These are phyloP conservation scores for Vaccinium vitisidaea DNA, from an alignment of 148 eudicot genomes.

Conservation along the genomic window DNA sequence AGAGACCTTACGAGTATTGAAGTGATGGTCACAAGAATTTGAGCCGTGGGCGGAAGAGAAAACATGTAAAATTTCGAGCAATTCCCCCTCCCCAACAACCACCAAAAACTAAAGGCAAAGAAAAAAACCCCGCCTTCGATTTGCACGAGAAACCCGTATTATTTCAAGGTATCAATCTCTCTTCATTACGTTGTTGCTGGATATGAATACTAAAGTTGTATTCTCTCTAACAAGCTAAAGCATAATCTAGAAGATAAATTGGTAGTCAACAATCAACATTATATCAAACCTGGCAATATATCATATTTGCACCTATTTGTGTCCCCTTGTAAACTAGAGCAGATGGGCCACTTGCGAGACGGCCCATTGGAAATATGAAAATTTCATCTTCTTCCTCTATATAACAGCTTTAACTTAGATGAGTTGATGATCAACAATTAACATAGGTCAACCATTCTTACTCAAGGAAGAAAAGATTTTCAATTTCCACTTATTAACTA, in stretches of 20 bases:
- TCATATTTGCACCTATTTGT: neutral
- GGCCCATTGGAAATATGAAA: neutral
- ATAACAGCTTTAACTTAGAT: neutral
- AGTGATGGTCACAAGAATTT: neutral
- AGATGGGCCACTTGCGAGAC: neutral
- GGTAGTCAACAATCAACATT: neutral
- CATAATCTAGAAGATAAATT: neutral
- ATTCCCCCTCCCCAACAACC: neutral
- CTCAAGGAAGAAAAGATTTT: neutral
- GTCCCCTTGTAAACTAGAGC: neutral
- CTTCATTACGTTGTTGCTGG: neutral
- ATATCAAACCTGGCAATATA: neutral
- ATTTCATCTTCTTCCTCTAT: neutral
- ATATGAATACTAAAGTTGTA: neutral
- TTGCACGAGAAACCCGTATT: neutral
- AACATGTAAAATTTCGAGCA: neutral
- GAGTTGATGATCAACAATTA: neutral
- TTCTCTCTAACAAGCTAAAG: neutral
- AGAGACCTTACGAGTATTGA: neutral
- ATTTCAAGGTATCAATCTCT: neutral
- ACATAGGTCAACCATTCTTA: neutral
- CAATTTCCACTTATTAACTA: neutral
- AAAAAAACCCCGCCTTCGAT: neutral
- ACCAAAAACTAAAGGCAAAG: neutral
- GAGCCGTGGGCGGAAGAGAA: neutral